Conservation (phyloP, 345 rosid genomes). For the Eucalyptus decipiens region DNA sequence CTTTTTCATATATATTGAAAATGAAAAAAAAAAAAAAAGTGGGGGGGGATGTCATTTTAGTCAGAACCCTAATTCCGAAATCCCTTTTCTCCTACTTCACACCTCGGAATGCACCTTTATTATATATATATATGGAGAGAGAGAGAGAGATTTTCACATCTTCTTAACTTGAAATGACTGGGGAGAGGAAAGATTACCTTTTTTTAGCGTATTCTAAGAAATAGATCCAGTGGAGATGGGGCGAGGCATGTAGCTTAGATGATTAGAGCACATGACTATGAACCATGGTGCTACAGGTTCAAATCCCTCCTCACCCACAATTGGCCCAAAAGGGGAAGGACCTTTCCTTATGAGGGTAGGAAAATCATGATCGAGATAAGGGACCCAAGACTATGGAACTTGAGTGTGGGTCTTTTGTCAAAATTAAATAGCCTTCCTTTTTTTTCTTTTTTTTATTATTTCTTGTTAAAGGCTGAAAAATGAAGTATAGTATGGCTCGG, state of each 20-base stretch:
- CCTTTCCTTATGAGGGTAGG: too few species aligned
- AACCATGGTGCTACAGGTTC: rapidly evolving
- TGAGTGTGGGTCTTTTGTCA: too few species aligned
- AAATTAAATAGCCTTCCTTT: too few species aligned
- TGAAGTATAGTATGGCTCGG: background rate
- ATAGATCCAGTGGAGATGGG: too few species aligned
- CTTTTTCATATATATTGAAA: background rate
- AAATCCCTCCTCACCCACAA: too few species aligned
- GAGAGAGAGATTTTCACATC: background rate
- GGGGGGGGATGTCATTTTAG: background rate
- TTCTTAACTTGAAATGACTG: background rate
- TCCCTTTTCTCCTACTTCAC: background rate
- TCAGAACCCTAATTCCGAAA: background rate
- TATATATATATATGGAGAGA: too few species aligned
- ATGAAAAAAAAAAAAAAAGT: background rate
- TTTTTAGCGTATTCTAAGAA: background rate
- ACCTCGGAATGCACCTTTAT: rapidly evolving
- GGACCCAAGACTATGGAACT: too few species aligned
- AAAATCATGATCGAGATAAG: rapidly evolving
- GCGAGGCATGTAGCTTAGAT: rapidly evolving
- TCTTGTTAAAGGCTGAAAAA: background rate
- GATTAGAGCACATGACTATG: too few species aligned
- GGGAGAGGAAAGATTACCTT: background rate
- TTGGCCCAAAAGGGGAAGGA: rapidly evolving
- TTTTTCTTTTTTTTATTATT: background rate